These are phyloP conservation scores for Athelia sp. DNA, from an alignment of 1,284 basidiomycete genomes.

Conservation along the genomic window DNA sequence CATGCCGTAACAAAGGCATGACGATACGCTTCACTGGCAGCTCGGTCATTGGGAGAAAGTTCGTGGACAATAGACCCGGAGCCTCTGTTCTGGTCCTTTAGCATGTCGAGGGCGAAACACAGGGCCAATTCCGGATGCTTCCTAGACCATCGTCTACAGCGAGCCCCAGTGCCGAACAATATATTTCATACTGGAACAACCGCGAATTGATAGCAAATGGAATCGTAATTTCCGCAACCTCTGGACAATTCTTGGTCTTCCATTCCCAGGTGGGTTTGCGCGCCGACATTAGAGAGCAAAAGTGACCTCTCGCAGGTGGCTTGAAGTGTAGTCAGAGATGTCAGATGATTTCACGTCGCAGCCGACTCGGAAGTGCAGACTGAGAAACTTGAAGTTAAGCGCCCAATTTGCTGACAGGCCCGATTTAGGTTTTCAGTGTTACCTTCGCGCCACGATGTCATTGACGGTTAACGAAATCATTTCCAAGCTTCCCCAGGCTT, in stretches of 20 bases:
- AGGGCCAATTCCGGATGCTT: background rate
- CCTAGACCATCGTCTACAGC: background rate
- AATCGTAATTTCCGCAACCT: background rate
- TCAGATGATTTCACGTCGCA: no score
- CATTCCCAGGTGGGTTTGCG: background rate
- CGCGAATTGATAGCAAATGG: no score
- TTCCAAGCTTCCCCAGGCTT: conserved; percentile 49
- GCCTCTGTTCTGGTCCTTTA: background rate
- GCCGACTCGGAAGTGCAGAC: no score
- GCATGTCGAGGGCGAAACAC: background rate
- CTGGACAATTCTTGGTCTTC: background rate
- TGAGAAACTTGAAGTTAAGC: no score
- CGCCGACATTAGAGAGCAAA: background rate
- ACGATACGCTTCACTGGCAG: background rate
- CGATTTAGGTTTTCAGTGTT: background rate
- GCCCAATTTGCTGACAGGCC: no score
- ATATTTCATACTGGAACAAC: no score
- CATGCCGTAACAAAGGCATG: background rate
- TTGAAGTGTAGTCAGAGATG: no score
- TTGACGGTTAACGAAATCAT: conserved; percentile 47
- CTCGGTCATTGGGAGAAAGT: background rate
- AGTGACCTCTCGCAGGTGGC: no score
- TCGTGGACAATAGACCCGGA: background rate
- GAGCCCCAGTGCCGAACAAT: background rate
- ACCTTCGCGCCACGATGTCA: conserved; percentile 19